Percentiles rank a stretch among this genome's conserved stretches.
phyloP scores from a whole-genome alignment of 768 basidiomycete species.

The Austroboletus eburneus region DNA sequence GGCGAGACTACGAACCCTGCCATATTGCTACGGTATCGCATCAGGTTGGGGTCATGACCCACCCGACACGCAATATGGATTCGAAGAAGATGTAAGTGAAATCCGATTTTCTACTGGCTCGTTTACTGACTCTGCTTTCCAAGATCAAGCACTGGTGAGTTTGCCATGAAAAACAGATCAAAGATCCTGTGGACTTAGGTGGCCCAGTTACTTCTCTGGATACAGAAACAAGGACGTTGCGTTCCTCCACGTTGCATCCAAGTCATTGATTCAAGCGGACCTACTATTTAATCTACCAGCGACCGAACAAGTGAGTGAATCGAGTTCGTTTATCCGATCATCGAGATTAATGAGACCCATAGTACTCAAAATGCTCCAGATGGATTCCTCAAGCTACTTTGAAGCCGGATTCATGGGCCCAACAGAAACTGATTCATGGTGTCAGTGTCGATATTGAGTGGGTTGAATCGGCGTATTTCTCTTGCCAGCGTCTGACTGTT shows the following conservation, averaged over 20 bases:
- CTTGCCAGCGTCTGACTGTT: neutral
- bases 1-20: no score
- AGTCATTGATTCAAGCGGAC: conserved; percentile 76
- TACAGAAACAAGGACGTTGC: conserved; percentile 78
- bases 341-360: neutral
- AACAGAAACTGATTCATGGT: conserved; percentile 20
- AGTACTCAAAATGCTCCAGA: conserved; percentile 38
- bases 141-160: conserved; percentile 51
- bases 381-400: conserved; percentile 28
- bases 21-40: no score
- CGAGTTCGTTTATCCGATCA: neutral
- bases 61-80: conserved; percentile 65
- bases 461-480: neutral
- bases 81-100: conserved; percentile 60
- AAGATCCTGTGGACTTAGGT: neutral
- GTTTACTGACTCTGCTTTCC: neutral
- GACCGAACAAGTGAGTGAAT: conserved; percentile 59
- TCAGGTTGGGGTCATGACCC: conserved; percentile 66
- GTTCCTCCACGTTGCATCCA: conserved; percentile 69
- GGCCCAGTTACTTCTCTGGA: conserved; percentile 60
- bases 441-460: conserved; percentile 28
- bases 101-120: neutral
- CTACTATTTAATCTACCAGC: conserved; percentile 79
- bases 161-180: neutral
- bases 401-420: conserved; percentile 31